A percentile compares a stretch with the other conserved stretches of the same genome.
These are phyloP conservation scores for Melastoma malabathricum DNA, from an alignment of 345 rosid species.

Conservation along the genomic window DNA sequence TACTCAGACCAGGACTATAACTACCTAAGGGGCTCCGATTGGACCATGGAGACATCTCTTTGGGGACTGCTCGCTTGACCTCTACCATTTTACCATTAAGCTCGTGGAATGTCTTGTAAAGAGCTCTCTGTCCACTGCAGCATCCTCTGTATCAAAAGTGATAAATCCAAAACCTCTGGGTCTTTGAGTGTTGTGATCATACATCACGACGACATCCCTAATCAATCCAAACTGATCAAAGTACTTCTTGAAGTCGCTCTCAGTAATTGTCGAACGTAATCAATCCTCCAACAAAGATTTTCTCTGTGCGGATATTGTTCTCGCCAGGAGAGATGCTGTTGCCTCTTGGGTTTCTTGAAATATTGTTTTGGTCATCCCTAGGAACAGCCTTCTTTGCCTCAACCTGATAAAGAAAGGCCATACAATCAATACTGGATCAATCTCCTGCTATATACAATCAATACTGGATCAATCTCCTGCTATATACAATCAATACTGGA, in stretches of 20 bases:
- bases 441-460: too few relatives aligned
- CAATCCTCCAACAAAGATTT: constrained; percentile 95
- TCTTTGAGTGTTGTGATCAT: constrained; percentile 83
- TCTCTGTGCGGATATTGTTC: constrained; percentile 53
- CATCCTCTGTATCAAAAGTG: constrained; percentile 75
- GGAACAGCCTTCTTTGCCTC: too few relatives aligned
- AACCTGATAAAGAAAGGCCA: too few relatives aligned
- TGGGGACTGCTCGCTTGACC: constrained; percentile 93
- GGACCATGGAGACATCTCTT: constrained; percentile 63
- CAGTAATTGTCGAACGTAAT: constrained; percentile 70
- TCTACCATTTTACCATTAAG: constrained; percentile 93
- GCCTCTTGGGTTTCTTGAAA: constrained; percentile 39
- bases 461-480: too few relatives aligned
- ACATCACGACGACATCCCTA: constrained; percentile 90
- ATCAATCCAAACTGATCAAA: constrained; percentile 76
- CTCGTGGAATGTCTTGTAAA: constrained; percentile 73
- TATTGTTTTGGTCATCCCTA: constrained; percentile 57
- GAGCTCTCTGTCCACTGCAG: constrained; percentile 52
- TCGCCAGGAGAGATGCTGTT: constrained; percentile 53
- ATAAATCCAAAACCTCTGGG: constrained; percentile 93
- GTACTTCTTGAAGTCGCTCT: constrained; percentile 65
- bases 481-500: too few relatives aligned
- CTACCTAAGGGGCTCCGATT: constrained; percentile 48
- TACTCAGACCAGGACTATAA: constrained; percentile 41
- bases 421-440: too few relatives aligned